Evolutionary conservation across 257 asterid species (phyloP), one percentile per base, ranked within the genome.

Genomic region (Henckelia pumila): DNA sequence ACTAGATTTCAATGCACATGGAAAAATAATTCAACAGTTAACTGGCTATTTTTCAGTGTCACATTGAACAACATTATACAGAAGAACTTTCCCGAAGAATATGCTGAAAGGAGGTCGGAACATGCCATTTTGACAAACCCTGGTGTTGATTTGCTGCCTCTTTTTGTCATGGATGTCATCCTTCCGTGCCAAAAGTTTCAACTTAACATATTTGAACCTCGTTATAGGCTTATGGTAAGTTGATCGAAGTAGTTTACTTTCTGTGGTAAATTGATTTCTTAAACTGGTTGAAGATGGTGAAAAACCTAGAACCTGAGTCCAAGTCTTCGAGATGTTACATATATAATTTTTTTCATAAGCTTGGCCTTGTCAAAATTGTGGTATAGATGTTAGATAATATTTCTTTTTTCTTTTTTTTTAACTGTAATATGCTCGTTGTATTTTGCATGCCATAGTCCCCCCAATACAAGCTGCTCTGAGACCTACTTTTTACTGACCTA

Each of bases 151-250:
- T 77, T 94, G 76, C 66, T 91, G 76, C 99, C 99, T 56, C 96
- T 94, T 67, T 94, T 94, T 75, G 98, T 89, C 80, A 94, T 94
- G 99, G 98, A 94, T 73, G 96, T 91, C 64, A 85, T 85, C 71
- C 71, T 94, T 63, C 99, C 99, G 17, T 94, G 98, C 83, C 98
- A 91, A 83, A 94, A 91, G 83, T 74, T 91, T 76, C 96, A 89
- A 70, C 86, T 94, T 32, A 94, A 94, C 81, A 94, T 91, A 76
- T 94, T 91, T 81, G 99, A 94, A 79, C 99, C 99, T 68, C 98
- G 97, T 63, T 94, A 94, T 78, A 84, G 99, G 69, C 95, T 94
- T 55, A 88, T 94, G 99, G 99, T 94, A 64, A 85, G 90, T 76
- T 63, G n/a, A 75, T 66, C 55, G 64, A 17, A 29, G 53, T 47